Base-by-base conservation (phyloP, 176 grass and related monocot species). In the Juncus inflexus region DNA sequence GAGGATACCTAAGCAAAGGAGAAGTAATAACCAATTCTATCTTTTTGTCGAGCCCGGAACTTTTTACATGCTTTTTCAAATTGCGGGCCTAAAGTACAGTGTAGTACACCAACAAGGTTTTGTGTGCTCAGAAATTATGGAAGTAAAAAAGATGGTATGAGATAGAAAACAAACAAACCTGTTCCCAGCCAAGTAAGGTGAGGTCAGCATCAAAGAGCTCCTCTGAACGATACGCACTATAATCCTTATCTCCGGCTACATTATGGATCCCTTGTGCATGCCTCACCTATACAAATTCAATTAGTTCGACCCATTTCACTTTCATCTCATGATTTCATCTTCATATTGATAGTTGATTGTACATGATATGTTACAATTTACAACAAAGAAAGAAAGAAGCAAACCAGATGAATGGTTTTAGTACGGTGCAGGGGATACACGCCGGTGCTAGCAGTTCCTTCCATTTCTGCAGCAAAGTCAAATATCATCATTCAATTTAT, bases 191-290 rank as follows among this genome's bases (percentile, higher is more conserved):
- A 42, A 3, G 9, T 13, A 37, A 13, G 2, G 39, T 58, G 19
- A 70, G 67, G 54, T 57, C 9, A 19, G 67, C 92, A 68, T 97
- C 85, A 13, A 91, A 86, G 15, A 86, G 55, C 8, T 60, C 79
- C 2, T 55, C 63, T 15, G 79, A 86, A 50, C 16, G 60, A 60
- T 83, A 91, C 0, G 79, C 79, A 0, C 14, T 61, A 11, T 52
- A 3, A 81, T 89, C 92, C 77, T 97, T 91, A 0, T 91, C 85
- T 0, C 87, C 92, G 3, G 67, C 77, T 11, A 91, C 92, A 73
- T 97, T 97, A 72, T 97, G 87, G 45, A 89, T 57, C 9, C 84
- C 92, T 66, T 97, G 87, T 14, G 79, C 92, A 62, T 97, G 92
- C 77, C 94, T 99, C 47, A 99, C 78, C 94, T 99, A 61, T 54